phyloP scores from a whole-genome alignment of 257 asterid genomes.

The Nicotiana paniculata region DNA sequence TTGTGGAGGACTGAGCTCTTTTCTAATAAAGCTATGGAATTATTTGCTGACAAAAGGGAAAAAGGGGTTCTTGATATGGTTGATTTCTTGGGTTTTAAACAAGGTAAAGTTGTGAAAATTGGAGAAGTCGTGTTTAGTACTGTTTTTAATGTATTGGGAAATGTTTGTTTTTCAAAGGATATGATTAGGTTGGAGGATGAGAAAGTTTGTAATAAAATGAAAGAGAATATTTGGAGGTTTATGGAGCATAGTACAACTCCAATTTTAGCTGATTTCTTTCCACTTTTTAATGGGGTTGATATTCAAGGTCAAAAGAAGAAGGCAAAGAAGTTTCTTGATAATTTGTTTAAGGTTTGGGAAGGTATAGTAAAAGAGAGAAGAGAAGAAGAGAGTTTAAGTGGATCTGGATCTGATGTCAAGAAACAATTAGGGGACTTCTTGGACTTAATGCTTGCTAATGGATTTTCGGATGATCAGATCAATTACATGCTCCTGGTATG shows the following conservation, averaged over 20 bases:
- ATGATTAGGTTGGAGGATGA: constrained; percentile 27
- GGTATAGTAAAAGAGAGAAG: constrained; percentile 24
- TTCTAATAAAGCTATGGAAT: constrained; percentile 21
- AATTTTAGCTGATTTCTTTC: constrained; percentile 31
- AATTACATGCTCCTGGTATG: constrained; percentile 38
- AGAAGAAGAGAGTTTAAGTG: not conserved
- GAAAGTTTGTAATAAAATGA: constrained; percentile 17
- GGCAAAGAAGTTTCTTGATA: constrained; percentile 18
- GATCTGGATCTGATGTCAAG: not conserved
- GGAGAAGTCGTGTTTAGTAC: constrained; percentile 21
- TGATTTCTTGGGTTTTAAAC: constrained; percentile 17
- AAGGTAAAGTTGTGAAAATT: constrained; percentile 22
- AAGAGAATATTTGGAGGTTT: constrained; percentile 32
- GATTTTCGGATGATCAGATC: constrained; percentile 26
- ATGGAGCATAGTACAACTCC: constrained; percentile 42
- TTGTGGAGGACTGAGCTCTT: constrained; percentile 34
- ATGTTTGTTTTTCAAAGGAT: constrained; percentile 30
- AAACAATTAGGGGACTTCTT: constrained; percentile 23
- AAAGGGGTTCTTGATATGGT: constrained; percentile 25
- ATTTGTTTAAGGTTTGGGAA: constrained; percentile 26
- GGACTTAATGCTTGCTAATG: constrained; percentile 28
- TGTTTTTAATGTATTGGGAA: constrained; percentile 22
- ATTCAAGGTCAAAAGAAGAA: constrained; percentile 13
- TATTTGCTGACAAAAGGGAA: constrained; percentile 18
- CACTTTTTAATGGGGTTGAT: constrained; percentile 20